These are phyloP conservation scores for Aspergillus nidulans DNA, from an alignment of 495 filamentous ascomycete species.

Conservation along the genomic window DNA sequence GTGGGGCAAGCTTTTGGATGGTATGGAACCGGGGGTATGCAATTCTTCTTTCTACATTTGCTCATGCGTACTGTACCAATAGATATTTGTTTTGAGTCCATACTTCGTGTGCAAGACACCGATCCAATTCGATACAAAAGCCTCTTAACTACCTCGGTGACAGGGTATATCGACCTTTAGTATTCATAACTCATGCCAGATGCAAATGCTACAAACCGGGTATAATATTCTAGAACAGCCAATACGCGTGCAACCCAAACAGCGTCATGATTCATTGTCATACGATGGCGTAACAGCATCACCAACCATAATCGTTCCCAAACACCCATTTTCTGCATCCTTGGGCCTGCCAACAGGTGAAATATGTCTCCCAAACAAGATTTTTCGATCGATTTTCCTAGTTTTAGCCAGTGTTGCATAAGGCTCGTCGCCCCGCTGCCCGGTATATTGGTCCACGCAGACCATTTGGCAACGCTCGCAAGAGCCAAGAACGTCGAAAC, in stretches of 20 bases:
- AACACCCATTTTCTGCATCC: conserved; percentile 10
- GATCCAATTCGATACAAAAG: not conserved
- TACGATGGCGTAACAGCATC: conserved; percentile 36
- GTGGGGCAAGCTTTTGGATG: not conserved
- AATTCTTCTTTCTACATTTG: conserved; percentile 8
- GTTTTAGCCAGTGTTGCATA: conserved; percentile 86
- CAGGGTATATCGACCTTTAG: not conserved
- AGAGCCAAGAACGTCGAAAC: conserved; percentile 68
- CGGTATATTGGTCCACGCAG: conserved; percentile 83
- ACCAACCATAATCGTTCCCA: conserved; percentile 39
- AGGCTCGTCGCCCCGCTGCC: conserved; percentile 72
- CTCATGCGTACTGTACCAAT: conserved; percentile 17
- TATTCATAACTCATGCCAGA: not conserved
- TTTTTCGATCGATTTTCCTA: conserved; percentile 70
- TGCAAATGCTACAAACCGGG: not conserved
- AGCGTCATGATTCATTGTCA: conserved; percentile 1
- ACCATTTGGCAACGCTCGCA: conserved; percentile 95
- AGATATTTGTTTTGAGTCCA: conserved; percentile 4
- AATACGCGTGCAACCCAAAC: not conserved
- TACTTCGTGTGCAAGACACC: not conserved
- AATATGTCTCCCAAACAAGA: conserved; percentile 83
- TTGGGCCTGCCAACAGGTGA: conserved; percentile 17
- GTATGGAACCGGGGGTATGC: conserved; percentile 31
- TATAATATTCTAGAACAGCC: not conserved
- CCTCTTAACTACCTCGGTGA: not conserved